Evolutionary conservation across 1,284 basidiomycete genomes (phyloP).

Genomic region (Porodaedalea pini): DNA sequence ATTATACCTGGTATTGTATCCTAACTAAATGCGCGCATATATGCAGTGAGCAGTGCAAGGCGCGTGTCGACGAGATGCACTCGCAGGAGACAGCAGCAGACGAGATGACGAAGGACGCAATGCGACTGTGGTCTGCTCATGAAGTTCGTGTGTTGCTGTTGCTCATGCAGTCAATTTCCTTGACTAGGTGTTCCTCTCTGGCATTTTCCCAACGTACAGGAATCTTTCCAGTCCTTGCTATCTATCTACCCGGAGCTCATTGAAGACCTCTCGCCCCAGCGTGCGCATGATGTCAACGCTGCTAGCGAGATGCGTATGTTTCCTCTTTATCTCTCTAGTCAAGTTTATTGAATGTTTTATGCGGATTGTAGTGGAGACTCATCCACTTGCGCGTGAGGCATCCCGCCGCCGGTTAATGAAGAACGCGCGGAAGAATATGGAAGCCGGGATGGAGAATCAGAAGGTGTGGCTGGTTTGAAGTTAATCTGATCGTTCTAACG

Average conservation of each 20-base stretch:
- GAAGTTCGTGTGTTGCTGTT: conserved; percentile 26
- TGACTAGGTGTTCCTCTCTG: not conserved
- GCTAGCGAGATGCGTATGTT: conserved; percentile 37
- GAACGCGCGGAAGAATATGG: conserved; percentile 35
- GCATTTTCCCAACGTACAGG: conserved; percentile 26
- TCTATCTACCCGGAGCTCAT: conserved; percentile 32
- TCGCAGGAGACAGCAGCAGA: conserved; percentile 28
- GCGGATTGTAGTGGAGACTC: conserved; percentile 32
- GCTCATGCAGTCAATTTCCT: not conserved
- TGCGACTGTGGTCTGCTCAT: conserved; percentile 25
- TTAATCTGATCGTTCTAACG: no score
- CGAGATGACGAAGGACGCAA: conserved; percentile 25
- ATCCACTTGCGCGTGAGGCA: conserved; percentile 32
- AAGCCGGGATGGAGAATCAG: conserved; percentile 41
- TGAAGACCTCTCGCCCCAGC: conserved; percentile 35
- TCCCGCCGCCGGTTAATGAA: conserved; percentile 37
- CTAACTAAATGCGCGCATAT: not conserved
- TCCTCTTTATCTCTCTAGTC: conserved; percentile 1
- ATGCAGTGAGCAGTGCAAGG: conserved; percentile 29
- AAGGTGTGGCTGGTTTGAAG: conserved; percentile 28
- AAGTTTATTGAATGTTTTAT: not conserved
- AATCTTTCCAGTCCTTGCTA: conserved; percentile 32
- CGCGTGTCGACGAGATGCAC: conserved; percentile 27
- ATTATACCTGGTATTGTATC: not conserved
- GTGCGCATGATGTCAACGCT: conserved; percentile 34